phyloP scores from a whole-genome alignment of 495 filamentous ascomycete genomes.

The Hyaloscypha hepaticicola region DNA sequence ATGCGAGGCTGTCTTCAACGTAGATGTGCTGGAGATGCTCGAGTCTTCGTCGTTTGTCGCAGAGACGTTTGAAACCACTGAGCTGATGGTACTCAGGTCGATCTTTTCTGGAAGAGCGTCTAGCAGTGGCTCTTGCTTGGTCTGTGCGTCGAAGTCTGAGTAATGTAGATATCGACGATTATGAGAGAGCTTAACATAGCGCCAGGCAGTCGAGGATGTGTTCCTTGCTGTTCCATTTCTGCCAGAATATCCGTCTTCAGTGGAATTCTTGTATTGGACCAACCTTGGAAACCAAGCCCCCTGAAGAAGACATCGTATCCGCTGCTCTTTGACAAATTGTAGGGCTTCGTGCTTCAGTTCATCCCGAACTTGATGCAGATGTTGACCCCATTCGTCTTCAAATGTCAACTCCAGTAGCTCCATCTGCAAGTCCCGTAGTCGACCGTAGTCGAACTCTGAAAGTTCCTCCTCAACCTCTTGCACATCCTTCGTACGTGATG shows the following conservation, averaged over 20 bases:
- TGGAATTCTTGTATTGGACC: constrained; percentile 36
- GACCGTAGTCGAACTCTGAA: constrained; percentile 72
- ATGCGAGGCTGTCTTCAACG: constrained; percentile 44
- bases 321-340: constrained; percentile 95
- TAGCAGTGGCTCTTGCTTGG: constrained; percentile 64
- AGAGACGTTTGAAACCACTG: constrained; percentile 90
- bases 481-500: constrained; percentile 80
- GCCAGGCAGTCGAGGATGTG: constrained; percentile 51
- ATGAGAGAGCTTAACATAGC: constrained; percentile 85
- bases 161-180: constrained; percentile 92
- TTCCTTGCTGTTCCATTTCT: constrained; percentile 30
- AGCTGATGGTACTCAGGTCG: constrained; percentile 85
- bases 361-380: constrained; percentile 86
- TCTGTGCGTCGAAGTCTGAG: constrained; percentile 73
- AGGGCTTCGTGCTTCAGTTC: constrained; percentile 89
- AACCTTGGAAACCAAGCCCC: constrained; percentile 85
- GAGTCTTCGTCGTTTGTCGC: constrained; percentile 37
- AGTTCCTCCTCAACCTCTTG: constrained; percentile 88
- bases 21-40: constrained; percentile 46
- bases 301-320: constrained; percentile 85
- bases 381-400: constrained; percentile 90
- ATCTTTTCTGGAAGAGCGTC: constrained; percentile 79
- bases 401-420: constrained; percentile 86
- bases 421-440: constrained; percentile 89
- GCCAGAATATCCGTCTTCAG: constrained; percentile 33